phyloP scores from a whole-genome alignment of 2,329 filamentous ascomycete species.

The Mycosphaerella sp. region DNA sequence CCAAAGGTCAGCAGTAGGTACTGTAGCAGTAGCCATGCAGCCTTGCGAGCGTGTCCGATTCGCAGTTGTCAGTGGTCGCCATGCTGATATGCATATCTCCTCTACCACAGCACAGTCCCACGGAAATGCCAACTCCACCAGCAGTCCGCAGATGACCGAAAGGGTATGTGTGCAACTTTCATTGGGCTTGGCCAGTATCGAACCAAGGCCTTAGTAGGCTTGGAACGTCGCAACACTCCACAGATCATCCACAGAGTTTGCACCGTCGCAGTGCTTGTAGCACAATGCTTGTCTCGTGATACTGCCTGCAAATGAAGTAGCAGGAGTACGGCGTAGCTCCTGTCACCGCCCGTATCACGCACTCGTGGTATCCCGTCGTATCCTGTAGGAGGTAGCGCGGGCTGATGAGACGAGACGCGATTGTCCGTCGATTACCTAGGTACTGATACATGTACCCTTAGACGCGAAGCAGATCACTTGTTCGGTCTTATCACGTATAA shows the following conservation, averaged over 20 bases:
- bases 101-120: neutral
- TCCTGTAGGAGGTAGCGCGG: too few species aligned
- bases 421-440: too few species aligned
- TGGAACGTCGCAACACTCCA: slow-evolving; percentile 2
- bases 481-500: too few species aligned
- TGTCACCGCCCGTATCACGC: neutral
- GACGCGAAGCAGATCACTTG: too few species aligned
- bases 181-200: slow-evolving; percentile 2
- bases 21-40: neutral
- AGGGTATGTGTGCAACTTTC: slow-evolving; percentile 2
- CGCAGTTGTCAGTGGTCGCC: too few species aligned
- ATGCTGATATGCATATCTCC: neutral
- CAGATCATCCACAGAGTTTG: slow-evolving; percentile 9
- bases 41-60: neutral
- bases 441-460: too few species aligned
- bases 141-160: neutral
- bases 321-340: neutral
- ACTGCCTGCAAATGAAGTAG: neutral
- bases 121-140: neutral
- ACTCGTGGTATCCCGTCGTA: neutral
- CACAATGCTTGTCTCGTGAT: neutral
- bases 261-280: neutral
- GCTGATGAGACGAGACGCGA: too few species aligned
- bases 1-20: neutral
- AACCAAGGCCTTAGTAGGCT: slow-evolving; percentile 7